Evolutionary conservation across 371 early-diverging fungal genomes (phyloP), one percentile per base, ranked within the genome.

Genomic region (Apophysomyces variabilis): DNA sequence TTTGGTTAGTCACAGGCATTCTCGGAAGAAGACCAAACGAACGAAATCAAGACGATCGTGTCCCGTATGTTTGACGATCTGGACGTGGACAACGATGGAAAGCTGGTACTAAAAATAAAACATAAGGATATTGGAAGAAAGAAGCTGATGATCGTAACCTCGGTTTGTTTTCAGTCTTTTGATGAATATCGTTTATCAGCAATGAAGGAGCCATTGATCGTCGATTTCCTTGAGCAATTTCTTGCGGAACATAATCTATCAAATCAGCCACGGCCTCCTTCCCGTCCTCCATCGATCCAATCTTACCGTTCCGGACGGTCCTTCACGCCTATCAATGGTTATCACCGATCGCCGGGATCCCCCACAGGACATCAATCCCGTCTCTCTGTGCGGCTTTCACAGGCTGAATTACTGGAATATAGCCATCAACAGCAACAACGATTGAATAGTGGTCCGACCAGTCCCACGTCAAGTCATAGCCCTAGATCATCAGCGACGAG

Each of bases 41-140:
- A 79, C 38, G 84, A 87, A 63, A 88, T 94, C 44, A 82, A 86
- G 59, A 79, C 79, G 35, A 76, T 89, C 62, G 90, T 92, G 38
- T 72, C 76, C 60, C 83, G 87, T 38, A 79, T 94, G 68, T 94
- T 92, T 78, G 87, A 92, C 13, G 94, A 94, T 66, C 69, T 94
- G 72, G 94, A 94, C 72, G 90, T 94, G 38, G 89, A 94, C 68
- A 89, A 89, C 56, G 92, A 94, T 70, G 92, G 90, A 32, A 89
- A 88, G 44, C 70, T 93, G 80, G 91, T 89, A 78, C 8, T 13
- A 26, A 26, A 26, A 26, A 26, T 26, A 71, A 74, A 66, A 13
- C 16, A 13, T 21, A 50, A 26, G 26, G 26, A 26, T 26, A 26
- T 26, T 38, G 3, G 21, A 37, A 65, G 18, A 11, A 12, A 65